Evolutionary conservation across 73 alveolate genomes (phyloP).

Genomic region (Stentor coeruleus): DNA sequence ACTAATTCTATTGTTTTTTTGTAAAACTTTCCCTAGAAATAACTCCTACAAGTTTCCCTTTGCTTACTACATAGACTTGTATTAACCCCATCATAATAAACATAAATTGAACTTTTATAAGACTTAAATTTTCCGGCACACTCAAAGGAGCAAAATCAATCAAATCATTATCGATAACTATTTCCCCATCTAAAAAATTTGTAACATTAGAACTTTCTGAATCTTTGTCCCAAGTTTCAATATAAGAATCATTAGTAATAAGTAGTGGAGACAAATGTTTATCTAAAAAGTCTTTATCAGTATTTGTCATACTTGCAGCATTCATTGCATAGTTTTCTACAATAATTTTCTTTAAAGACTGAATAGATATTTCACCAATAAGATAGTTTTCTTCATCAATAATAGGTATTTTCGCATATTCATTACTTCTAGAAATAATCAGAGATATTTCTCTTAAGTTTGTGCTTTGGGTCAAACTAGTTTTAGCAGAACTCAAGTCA

Average conservation of each 20-base stretch:
- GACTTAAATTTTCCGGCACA: not conserved
- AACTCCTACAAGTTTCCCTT: constrained; percentile 25
- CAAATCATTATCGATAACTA: not conserved
- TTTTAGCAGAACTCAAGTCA: constrained; percentile 62
- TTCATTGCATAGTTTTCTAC: constrained; percentile 52
- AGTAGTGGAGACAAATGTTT: constrained; percentile 34
- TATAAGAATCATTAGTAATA: constrained; percentile 11
- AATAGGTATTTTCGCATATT: constrained; percentile 44
- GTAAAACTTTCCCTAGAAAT: not conserved
- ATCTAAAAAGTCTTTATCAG: constrained; percentile 32
- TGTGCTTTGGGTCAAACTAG: constrained; percentile 31
- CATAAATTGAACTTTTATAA: constrained; percentile 42
- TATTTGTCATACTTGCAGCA: constrained; percentile 75
- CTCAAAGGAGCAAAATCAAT: not conserved
- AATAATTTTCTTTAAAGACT: not conserved
- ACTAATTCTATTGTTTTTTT: no score
- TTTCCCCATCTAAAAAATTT: not conserved
- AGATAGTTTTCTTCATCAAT: constrained; percentile 52
- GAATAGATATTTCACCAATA: constrained; percentile 36
- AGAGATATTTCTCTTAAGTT: constrained; percentile 32
- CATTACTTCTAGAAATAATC: constrained; percentile 25
- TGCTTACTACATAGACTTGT: constrained; percentile 34
- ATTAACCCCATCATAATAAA: constrained; percentile 51
- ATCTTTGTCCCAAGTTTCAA: not conserved
- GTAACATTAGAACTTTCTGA: not conserved